Evolutionary conservation across 2,329 filamentous ascomycete species (phyloP), one percentile per base, ranked within the genome.

Genomic region (Cytospora piceicola): DNA sequence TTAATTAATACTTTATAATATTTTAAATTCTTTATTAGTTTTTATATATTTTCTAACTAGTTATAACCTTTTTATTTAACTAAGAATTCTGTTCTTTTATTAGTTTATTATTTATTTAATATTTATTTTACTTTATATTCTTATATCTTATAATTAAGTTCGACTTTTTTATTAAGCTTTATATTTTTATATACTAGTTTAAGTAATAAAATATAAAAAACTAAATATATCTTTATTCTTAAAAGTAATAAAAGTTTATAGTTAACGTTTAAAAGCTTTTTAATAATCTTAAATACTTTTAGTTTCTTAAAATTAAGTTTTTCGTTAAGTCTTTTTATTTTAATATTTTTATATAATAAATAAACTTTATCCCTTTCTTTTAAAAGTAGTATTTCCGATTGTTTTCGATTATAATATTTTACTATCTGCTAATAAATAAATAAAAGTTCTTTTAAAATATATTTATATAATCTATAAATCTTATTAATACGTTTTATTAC

Each of bases 401-500:
- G 3, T 46, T 7, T 2, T n/a, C 9, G 9, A 46, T 20, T n/a
- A n/a, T 46, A 46, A n/a, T n/a, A 46, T 20, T 46, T 7, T 46
- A n/a, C 20, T 46, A 46, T n/a, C 9, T 11, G 1, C 6, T n/a
- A n/a, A n/a, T 7, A 7, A n/a, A 46, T 46, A 46, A 46, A 46
- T 46, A 46, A 15, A n/a, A 46, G 39, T n/a, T n/a, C 2, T 39
- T 39, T 4, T 57, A 27, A 57, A 27, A 39, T 57, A 39, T 24
- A 57, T 15, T 5, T n/a, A 22, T 46, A 46, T n/a, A 46, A n/a
- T 46, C 20, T n/a, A 46, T n/a, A 46, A 27, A 36, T 57, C 12
- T 57, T n/a, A 20, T 42, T 42, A 46, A 42, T 58, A 46, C 24
- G 42, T 29, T 42, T 42, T 58, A 58, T 22, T 27, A 58, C 7